Base-by-base conservation (phyloP, 2,329 filamentous ascomycete species). In the Botryotinia globosa region DNA sequence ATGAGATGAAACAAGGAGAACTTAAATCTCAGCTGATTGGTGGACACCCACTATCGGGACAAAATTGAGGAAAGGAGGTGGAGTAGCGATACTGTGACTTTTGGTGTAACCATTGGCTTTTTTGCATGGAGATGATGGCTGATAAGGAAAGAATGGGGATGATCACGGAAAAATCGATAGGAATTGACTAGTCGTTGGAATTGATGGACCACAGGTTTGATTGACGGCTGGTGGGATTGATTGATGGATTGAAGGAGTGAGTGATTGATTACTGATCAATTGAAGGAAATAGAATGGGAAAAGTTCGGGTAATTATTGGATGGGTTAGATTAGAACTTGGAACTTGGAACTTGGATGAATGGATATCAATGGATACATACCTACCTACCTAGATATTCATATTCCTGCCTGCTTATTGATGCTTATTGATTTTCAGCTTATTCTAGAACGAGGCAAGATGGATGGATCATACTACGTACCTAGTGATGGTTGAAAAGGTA, bases 61-160 rank as follows among this genome's bases (percentile, higher is more conserved):
- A 25, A n/a, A 51, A 16, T 51, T n/a, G 48, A 51, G 48, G 25
- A n/a, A 51, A 51, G 48, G 25, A 16, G 48, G 48, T 51, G 48
- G 48, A 51, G 48, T 25, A 51, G 48, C 48, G 25, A 51, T n/a
- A n/a, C 22, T 51, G 34, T 39, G 58, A n/a, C 34, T 37, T 20
- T 39, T n/a, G 39, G 58, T 61, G 58, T 61, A 37, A n/a, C 58
- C 34, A n/a, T 39, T 39, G 58, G 34, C 58, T 39, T n/a, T n/a
- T 25, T 12, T 6, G 0, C 48, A 51, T 3, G 48, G 22, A 37
- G 58, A 61, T 39, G 7, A 12, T 16, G 25, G 34, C 12, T 37
- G 58, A 61, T 61, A 61, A 61, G 58, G 58, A 34, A 61, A 61
- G 34, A 61, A 61, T 61, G 58, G 58, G 20, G 58, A 37, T 37